Evolutionary conservation across 208 protist genomes (phyloP).

Genomic region (Naegleria gruberi): DNA sequence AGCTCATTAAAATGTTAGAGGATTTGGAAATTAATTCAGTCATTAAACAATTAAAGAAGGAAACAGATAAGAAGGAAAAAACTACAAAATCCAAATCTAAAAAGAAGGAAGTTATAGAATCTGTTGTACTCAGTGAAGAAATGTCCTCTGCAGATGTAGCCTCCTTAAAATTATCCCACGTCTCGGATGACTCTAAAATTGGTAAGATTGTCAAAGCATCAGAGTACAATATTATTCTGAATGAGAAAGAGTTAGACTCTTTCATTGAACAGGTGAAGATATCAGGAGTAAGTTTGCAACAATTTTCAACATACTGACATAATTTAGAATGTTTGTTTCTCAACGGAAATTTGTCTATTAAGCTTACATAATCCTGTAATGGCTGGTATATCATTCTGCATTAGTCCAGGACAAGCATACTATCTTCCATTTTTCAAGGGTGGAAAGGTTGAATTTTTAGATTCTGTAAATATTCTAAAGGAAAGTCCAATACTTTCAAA

Average conservation of each 20-base stretch:
- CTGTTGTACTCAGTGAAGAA: background rate
- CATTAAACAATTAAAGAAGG: background rate
- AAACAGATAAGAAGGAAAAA: background rate
- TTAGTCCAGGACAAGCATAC: background rate
- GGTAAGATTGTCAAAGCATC: background rate
- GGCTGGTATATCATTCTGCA: background rate
- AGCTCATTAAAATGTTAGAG: background rate
- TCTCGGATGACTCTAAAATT: background rate
- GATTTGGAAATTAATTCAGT: background rate
- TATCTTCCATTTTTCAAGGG: background rate
- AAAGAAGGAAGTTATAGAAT: background rate
- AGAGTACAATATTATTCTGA: background rate
- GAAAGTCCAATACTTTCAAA: background rate
- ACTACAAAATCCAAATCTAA: background rate
- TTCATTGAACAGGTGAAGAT: background rate
- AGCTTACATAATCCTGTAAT: background rate
- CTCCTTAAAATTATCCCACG: background rate
- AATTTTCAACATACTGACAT: background rate
- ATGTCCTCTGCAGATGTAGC: background rate
- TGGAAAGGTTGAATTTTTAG: background rate
- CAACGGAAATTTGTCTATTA: background rate
- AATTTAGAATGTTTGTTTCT: background rate
- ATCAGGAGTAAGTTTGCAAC: background rate
- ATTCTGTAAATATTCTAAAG: background rate
- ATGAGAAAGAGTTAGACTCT: background rate